phyloP scores from a whole-genome alignment of 2,329 filamentous ascomycete genomes.

The Colletotrichum siamense region DNA sequence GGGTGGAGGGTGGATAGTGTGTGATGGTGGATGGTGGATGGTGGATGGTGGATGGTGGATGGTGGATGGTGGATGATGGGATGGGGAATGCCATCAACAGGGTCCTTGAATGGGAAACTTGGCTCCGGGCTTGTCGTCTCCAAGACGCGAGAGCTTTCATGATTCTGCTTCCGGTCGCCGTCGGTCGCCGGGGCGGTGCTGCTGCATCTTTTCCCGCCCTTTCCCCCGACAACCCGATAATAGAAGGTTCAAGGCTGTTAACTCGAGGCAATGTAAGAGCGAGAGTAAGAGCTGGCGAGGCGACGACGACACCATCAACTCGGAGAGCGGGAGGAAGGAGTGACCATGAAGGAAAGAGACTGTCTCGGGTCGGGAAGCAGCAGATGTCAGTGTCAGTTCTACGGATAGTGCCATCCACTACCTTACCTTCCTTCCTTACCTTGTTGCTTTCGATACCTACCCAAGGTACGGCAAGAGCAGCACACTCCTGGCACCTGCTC shows the following conservation, averaged over 20 bases:
- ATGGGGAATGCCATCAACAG: neutral
- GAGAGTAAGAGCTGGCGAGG: neutral
- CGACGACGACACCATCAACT: neutral
- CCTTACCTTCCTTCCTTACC: neutral
- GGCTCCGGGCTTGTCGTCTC: neutral
- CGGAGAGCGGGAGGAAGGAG: neutral
- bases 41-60: neutral
- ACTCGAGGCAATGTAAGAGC: neutral
- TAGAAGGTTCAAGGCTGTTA: no score
- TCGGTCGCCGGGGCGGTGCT: slow-evolving; percentile 2
- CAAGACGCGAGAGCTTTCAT: neutral
- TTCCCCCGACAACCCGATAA: slow-evolving; percentile 12
- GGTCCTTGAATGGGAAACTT: slow-evolving; percentile 6
- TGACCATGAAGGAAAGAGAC: neutral
- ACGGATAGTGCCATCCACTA: neutral
- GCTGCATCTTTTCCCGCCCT: neutral
- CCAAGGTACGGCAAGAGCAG: neutral
- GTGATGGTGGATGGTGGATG: neutral
- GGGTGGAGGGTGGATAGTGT: neutral
- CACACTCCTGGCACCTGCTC: neutral
- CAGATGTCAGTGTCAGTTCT: neutral
- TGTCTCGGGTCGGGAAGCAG: neutral
- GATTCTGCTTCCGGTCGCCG: neutral
- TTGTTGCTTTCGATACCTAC: neutral
- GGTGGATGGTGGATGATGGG: neutral